A percentile compares a stretch with the other conserved stretches of the same genome.
Evolutionary conservation across 2,329 filamentous ascomycete species (phyloP).

Genomic region (Ophiocordyceps camponoti-rufipedis): DNA sequence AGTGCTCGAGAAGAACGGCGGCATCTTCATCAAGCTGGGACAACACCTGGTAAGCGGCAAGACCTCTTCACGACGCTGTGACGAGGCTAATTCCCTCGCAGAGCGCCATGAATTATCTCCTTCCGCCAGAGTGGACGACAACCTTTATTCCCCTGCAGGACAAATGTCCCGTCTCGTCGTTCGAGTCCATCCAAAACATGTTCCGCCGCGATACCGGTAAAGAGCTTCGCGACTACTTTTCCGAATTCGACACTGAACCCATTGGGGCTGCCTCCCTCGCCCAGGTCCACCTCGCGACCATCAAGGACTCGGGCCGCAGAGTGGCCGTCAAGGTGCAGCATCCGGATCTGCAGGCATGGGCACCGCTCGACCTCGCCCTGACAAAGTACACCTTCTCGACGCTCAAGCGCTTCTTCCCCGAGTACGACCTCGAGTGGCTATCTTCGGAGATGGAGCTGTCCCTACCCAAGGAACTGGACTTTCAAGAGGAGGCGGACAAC

Average conservation of each 20-base stretch:
- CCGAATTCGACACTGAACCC: conserved; percentile 60
- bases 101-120: conserved; percentile 89
- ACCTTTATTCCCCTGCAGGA: conserved; percentile 96
- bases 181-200: conserved; percentile 74
- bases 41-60: conserved; percentile 53
- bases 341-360: conserved; percentile 76
- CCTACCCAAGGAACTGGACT: conserved; percentile 81
- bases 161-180: conserved; percentile 81
- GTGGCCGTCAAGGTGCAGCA: conserved; percentile 97
- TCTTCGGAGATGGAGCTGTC: conserved; percentile 85
- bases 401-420: conserved; percentile 83
- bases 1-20: conserved; percentile 88
- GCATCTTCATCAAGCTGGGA: conserved; percentile 95
- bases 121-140: conserved; percentile 81
- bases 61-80: conserved; percentile 4
- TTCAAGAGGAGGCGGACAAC: conserved; percentile 69
- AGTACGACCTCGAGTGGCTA: conserved; percentile 94
- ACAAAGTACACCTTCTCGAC: conserved; percentile 81
- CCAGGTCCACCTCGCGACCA: conserved; percentile 76
- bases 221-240: conserved; percentile 67
- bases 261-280: conserved; percentile 89
- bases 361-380: conserved; percentile 67
- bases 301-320: conserved; percentile 65
- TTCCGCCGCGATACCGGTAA: conserved; percentile 68
- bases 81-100: conserved; percentile 13